A percentile compares a stretch with the other conserved stretches of the same genome.
Evolutionary conservation across 2,329 filamentous ascomycete genomes (phyloP).

Genomic region (Xylaria sp.): DNA sequence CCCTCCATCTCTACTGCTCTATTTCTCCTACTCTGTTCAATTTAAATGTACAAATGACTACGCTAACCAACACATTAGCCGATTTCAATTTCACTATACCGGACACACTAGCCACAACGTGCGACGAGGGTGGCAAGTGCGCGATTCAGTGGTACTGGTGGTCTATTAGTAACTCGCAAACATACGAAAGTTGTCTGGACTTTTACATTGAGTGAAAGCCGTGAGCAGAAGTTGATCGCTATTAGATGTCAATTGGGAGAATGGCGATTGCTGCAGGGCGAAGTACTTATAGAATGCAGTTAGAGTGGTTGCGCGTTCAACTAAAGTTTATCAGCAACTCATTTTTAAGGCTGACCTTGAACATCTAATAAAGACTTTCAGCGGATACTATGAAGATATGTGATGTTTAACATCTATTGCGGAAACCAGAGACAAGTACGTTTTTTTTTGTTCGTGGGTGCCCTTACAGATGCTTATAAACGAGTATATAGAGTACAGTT

Average conservation of each 20-base stretch:
- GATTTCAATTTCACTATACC: slow-evolving; percentile 67
- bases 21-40: background rate
- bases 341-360: no score
- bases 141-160: slow-evolving; percentile 72
- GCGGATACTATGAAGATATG: no score
- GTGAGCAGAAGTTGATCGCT: background rate
- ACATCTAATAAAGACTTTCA: background rate
- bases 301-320: background rate
- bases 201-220: slow-evolving; percentile 52
- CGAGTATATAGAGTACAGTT: no score
- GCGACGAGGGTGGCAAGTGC: slow-evolving; percentile 60
- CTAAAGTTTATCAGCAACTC: background rate
- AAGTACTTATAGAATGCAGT: background rate
- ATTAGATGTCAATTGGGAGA: background rate
- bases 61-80: slow-evolving; percentile 17
- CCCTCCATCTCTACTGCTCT: no score
- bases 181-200: slow-evolving; percentile 72
- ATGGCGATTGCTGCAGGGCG: no score
- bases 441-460: no score
- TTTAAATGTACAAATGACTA: background rate
- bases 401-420: no score
- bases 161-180: slow-evolving; percentile 65
- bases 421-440: no score
- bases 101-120: slow-evolving; percentile 56
- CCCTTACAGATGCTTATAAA: no score